phyloP scores from a whole-genome alignment of 441 rosid genomes.

The Eruca vesicaria region DNA sequence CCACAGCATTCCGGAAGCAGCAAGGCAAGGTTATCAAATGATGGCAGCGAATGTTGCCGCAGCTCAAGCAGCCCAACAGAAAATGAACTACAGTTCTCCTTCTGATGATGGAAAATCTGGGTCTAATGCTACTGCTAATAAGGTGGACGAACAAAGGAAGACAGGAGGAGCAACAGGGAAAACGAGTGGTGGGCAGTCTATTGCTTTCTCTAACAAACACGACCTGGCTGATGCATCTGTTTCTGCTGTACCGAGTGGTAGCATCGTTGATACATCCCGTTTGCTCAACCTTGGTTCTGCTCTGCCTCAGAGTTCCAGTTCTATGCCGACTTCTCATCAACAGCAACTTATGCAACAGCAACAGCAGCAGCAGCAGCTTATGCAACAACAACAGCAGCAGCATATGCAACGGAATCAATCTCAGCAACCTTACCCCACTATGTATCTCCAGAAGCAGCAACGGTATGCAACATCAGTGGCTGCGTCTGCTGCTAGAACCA shows the following conservation, averaged over 20 bases:
- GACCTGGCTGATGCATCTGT: slow-evolving; percentile 60
- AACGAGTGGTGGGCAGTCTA: slow-evolving; percentile 62
- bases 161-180: slow-evolving; percentile 45
- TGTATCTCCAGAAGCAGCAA: slow-evolving; percentile 74
- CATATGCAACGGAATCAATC: slow-evolving; percentile 49
- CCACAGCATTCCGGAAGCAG: slow-evolving; percentile 70
- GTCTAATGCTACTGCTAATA: slow-evolving; percentile 41
- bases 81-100: slow-evolving; percentile 59
- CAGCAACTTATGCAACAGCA: slow-evolving; percentile 16
- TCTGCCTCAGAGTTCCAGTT: slow-evolving; percentile 47
- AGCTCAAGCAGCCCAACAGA: slow-evolving; percentile 73
- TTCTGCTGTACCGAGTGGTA: slow-evolving; percentile 54
- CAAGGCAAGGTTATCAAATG: slow-evolving; percentile 63
- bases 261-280: slow-evolving; percentile 74
- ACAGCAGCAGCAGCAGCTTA: slow-evolving; percentile 12
- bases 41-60: slow-evolving; percentile 45
- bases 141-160: slow-evolving; percentile 73
- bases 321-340: slow-evolving; percentile 49
- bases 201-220: slow-evolving; percentile 71
- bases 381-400: slow-evolving; percentile 44
- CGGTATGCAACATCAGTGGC: slow-evolving; percentile 59
- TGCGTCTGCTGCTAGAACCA: slow-evolving; percentile 59
- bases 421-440: slow-evolving; percentile 42
- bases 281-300: slow-evolving; percentile 59
- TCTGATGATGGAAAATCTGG: slow-evolving; percentile 71